Conservation (phyloP, 768 basidiomycete genomes). For the Mycena rebaudengoi region DNA sequence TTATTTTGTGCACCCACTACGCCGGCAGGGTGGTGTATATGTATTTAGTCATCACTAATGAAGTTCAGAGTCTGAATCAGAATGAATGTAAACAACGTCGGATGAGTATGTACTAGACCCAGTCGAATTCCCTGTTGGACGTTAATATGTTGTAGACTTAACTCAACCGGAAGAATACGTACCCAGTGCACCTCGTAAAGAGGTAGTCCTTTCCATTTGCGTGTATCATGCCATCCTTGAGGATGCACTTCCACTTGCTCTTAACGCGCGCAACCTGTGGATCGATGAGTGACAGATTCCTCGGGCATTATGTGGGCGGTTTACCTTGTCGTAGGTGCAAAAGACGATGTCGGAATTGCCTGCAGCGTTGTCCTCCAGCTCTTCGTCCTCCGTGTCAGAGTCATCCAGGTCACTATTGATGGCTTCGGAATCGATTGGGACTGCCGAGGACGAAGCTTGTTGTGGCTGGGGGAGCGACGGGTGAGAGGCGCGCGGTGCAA, state of each 20-base stretch:
- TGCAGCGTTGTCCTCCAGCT: conserved; percentile 77
- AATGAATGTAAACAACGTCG: not conserved
- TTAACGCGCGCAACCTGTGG: conserved; percentile 95
- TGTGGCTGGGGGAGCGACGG: conserved; percentile 80
- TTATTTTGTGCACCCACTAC: too few species aligned
- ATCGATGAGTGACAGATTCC: conserved; percentile 9
- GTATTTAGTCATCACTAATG: not conserved
- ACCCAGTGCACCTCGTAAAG: conserved; percentile 98
- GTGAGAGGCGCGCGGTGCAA: conserved; percentile 76
- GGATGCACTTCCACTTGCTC: conserved; percentile 99
- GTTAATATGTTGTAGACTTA: not conserved
- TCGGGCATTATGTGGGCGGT: conserved; percentile 22
- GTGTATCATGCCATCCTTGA: conserved; percentile 98
- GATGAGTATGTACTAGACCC: too few species aligned
- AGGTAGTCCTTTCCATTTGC: conserved; percentile 98
- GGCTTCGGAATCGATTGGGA: conserved; percentile 73
- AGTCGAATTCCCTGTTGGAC: conserved; percentile 20
- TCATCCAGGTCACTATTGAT: conserved; percentile 98
- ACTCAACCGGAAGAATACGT: conserved; percentile 34
- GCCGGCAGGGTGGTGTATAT: too few species aligned
- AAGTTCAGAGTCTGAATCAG: not conserved
- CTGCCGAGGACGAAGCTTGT: conserved; percentile 44
- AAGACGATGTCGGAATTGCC: conserved; percentile 93
- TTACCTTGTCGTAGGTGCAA: conserved; percentile 98
- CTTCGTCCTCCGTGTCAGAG: conserved; percentile 90